These are phyloP conservation scores for Scedosporium apiospermum DNA, from an alignment of 2,329 filamentous ascomycete species.

Conservation along the genomic window DNA sequence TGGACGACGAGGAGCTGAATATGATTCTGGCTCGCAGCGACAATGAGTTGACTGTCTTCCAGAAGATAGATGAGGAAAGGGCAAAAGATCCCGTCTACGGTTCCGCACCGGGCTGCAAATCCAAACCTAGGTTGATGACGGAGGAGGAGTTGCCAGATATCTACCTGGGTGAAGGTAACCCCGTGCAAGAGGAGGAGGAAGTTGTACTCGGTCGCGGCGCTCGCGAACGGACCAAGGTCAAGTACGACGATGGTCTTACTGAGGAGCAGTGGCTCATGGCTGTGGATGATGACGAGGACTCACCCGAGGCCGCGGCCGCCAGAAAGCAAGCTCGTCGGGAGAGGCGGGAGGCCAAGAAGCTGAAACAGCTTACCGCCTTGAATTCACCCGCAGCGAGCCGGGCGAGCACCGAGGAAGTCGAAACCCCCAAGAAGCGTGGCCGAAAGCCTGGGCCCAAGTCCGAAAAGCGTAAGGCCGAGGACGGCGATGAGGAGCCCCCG, in stretches of 20 bases:
- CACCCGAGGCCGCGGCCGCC: constrained; percentile 83
- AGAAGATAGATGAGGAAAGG: constrained; percentile 72
- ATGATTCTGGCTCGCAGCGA: constrained; percentile 86
- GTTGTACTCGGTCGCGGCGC: constrained; percentile 74
- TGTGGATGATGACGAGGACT: constrained; percentile 93
- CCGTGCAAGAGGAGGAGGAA: constrained; percentile 67
- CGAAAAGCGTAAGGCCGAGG: constrained; percentile 83
- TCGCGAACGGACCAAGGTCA: constrained; percentile 86
- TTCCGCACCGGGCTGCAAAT: constrained; percentile 49
- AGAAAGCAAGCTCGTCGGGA: constrained; percentile 81
- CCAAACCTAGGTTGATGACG: constrained; percentile 68
- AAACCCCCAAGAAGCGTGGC: constrained; percentile 71
- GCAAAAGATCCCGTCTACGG: constrained; percentile 61
- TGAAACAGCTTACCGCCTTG: constrained; percentile 47
- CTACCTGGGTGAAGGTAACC: constrained; percentile 79
- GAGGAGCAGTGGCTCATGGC: constrained; percentile 99
- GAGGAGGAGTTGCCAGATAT: constrained; percentile 90
- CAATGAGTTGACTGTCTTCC: constrained; percentile 68
- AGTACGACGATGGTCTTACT: constrained; percentile 93
- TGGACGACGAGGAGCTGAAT: constrained; percentile 97
- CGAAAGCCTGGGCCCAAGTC: constrained; percentile 65
- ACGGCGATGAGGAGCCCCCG: constrained; percentile 67
- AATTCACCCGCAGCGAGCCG: constrained; percentile 71
- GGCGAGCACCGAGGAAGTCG: constrained; percentile 73
- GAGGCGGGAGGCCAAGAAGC: constrained; percentile 66